Percentiles rank a stretch among this genome's conserved stretches.
Conservation (phyloP, 129 eudicot species). For the Erigeron canadensis region DNA sequence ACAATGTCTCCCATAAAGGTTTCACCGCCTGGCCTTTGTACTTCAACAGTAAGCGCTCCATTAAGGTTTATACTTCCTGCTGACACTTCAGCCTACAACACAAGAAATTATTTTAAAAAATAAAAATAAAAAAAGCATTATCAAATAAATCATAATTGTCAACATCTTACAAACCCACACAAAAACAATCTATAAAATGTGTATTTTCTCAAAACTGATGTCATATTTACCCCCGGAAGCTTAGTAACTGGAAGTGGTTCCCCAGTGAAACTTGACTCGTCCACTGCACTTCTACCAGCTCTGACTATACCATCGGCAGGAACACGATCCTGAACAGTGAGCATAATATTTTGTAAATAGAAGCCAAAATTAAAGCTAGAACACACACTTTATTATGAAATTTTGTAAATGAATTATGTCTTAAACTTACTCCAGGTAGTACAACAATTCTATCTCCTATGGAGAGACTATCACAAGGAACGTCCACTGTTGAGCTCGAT, state of each 20-base stretch:
- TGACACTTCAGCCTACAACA: slow-evolving; percentile 79
- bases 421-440: slow-evolving; percentile 83
- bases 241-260: slow-evolving; percentile 97
- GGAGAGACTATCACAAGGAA: slow-evolving; percentile 79
- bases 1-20: slow-evolving; percentile 94
- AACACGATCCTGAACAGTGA: slow-evolving; percentile 74
- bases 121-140: background rate
- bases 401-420: background rate
- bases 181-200: background rate
- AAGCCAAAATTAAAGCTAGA: background rate
- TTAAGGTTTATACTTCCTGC: slow-evolving; percentile 97
- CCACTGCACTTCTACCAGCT: slow-evolving; percentile 97
- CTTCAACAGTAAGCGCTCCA: slow-evolving; percentile 90
- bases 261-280: slow-evolving; percentile 97
- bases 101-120: slow-evolving; percentile 5
- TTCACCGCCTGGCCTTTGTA: slow-evolving; percentile 95
- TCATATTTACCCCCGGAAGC: slow-evolving; percentile 80
- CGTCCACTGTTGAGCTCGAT: slow-evolving; percentile 74
- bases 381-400: slow-evolving; percentile 1
- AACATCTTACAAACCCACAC: background rate
- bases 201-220: slow-evolving; percentile 2
- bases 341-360: slow-evolving; percentile 19
- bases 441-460: slow-evolving; percentile 91
- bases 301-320: slow-evolving; percentile 97
- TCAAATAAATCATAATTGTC: background rate